Conservation (phyloP, 805 yeast genomes). For the Sugiyamaella qingdaonensis region DNA sequence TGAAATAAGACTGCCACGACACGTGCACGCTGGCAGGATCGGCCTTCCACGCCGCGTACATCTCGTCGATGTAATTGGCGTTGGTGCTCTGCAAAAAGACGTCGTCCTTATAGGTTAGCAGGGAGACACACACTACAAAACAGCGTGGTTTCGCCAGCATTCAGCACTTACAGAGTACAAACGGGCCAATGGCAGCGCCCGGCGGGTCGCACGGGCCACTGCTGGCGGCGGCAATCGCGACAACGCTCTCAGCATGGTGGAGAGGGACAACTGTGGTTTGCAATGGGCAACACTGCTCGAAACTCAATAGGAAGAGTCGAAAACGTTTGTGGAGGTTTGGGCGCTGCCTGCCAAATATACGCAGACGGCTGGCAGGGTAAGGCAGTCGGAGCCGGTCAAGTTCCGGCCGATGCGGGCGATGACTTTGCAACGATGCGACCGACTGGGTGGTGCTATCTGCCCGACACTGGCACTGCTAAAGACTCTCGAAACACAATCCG, state of each 20-base stretch:
- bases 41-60: slow-evolving; percentile 90
- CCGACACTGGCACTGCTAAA: no score
- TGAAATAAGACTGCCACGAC: slow-evolving; percentile 94
- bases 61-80: slow-evolving; percentile 93
- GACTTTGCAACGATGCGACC: no score
- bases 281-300: not conserved
- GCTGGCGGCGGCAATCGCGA: slow-evolving; percentile 2
- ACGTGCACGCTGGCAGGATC: slow-evolving; percentile 91
- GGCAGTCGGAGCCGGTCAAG: slow-evolving; percentile 1
- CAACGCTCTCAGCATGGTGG: not conserved
- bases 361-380: not conserved
- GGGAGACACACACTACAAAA: not conserved
- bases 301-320: not conserved
- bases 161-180: not conserved
- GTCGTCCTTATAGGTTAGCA: slow-evolving; percentile 40
- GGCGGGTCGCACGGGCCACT: slow-evolving; percentile 1
- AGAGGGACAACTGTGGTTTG: not conserved
- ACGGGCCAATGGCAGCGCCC: slow-evolving; percentile 1
- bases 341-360: not conserved
- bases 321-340: slow-evolving; percentile 2
- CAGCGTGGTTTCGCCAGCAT: not conserved
- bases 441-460: no score
- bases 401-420: not conserved
- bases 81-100: slow-evolving; percentile 77
- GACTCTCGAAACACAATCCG: no score